phyloP scores from a whole-genome alignment of 2,329 filamentous ascomycete species.

The Phyllosticta citrichinensis region DNA sequence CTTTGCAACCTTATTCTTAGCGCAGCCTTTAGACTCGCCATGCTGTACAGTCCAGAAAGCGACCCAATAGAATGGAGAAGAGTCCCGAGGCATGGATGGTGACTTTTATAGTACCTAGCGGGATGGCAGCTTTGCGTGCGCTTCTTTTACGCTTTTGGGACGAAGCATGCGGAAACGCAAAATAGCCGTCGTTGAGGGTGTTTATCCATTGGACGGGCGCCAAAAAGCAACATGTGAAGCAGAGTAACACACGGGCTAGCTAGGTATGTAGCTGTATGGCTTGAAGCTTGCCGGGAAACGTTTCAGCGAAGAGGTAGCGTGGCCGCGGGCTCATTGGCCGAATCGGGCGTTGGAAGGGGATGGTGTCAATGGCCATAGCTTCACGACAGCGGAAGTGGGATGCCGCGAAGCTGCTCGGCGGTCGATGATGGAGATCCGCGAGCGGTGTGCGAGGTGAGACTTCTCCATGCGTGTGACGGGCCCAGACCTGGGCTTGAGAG shows the following conservation, averaged over 20 bases:
- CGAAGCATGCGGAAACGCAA: not conserved
- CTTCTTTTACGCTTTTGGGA: not conserved
- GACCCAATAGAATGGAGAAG: not conserved
- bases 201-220: not conserved
- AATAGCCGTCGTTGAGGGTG: not conserved
- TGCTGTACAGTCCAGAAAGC: not conserved
- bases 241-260: not conserved
- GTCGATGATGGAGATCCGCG: not conserved
- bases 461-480: not conserved
- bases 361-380: constrained; percentile 10
- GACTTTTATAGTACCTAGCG: not conserved
- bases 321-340: constrained; percentile 51
- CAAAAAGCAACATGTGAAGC: not conserved
- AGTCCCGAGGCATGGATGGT: not conserved
- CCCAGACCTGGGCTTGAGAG: not conserved
- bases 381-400: constrained; percentile 6
- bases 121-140: not conserved
- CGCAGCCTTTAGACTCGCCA: not conserved
- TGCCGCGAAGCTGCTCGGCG: constrained; percentile 3
- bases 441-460: not conserved
- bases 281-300: not conserved
- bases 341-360: constrained; percentile 23
- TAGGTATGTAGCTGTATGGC: not conserved
- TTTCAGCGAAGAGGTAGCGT: constrained; percentile 36
- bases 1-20: not conserved